phyloP scores from a whole-genome alignment of 2,329 filamentous ascomycete species.

The Alternaria incomplexa region DNA sequence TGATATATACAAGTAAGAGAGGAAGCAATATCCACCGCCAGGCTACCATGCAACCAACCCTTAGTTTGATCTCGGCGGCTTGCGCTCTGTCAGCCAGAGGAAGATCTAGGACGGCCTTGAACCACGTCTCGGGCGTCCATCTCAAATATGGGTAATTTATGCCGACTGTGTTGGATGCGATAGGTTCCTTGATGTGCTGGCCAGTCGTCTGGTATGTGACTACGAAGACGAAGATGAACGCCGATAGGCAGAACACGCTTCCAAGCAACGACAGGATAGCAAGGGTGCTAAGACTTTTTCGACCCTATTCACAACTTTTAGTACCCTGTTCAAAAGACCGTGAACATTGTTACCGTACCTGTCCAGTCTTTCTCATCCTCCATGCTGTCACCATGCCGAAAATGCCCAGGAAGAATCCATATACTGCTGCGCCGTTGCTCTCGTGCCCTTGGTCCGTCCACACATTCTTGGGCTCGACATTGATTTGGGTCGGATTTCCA shows the following conservation, averaged over 20 bases:
- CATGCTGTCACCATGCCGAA: constrained; percentile 39
- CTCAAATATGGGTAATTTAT: constrained; percentile 29
- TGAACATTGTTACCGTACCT: constrained; percentile 1
- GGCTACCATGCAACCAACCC: constrained; percentile 36
- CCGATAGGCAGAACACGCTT: constrained; percentile 37
- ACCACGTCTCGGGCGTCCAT: constrained; percentile 46
- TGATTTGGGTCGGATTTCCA: constrained; percentile 24
- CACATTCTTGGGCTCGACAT: constrained; percentile 31
- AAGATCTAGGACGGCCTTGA: constrained; percentile 38
- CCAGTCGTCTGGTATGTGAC: constrained; percentile 38
- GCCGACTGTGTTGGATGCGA: constrained; percentile 27
- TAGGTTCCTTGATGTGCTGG: constrained; percentile 28
- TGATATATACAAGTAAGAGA: constrained; percentile 32
- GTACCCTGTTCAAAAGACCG: background rate
- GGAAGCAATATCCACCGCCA: constrained; percentile 44
- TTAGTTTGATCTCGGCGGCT: constrained; percentile 25
- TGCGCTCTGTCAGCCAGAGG: constrained; percentile 25
- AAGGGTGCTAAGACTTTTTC: constrained; percentile 43
- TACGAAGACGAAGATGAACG: constrained; percentile 38
- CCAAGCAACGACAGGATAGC: constrained; percentile 40
- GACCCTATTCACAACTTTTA: constrained; percentile 18
- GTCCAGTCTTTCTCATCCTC: constrained; percentile 20
- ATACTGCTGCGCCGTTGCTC: constrained; percentile 39
- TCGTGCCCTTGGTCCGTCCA: constrained; percentile 41
- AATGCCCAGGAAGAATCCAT: constrained; percentile 41